Conservation (phyloP, 2,329 filamentous ascomycete genomes). For the Phaeomoniella chlamydospora region DNA sequence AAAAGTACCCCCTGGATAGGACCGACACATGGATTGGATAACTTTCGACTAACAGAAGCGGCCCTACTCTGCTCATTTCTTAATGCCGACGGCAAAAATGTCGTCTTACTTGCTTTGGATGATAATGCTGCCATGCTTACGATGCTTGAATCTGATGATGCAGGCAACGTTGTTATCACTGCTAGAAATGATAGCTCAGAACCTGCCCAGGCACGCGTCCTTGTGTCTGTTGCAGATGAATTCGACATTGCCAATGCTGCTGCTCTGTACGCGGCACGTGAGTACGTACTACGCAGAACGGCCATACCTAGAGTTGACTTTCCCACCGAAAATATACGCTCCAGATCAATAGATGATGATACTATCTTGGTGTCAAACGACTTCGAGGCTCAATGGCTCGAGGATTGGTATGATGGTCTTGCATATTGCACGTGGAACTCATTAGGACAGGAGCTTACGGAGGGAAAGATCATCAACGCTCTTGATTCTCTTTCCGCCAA, state of each 20-base stretch:
- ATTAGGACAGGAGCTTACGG: constrained; percentile 68
- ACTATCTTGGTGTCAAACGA: constrained; percentile 16
- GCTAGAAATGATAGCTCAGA: constrained; percentile 55
- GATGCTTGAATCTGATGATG: constrained; percentile 48
- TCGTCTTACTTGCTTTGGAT: constrained; percentile 67
- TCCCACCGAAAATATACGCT: constrained; percentile 7
- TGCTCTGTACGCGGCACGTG: constrained; percentile 76
- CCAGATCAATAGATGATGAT: constrained; percentile 11
- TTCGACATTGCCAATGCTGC: constrained; percentile 68
- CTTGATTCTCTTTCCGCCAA: constrained; percentile 56
- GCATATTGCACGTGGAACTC: constrained; percentile 97
- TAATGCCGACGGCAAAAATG: constrained; percentile 52
- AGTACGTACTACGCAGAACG: constrained; percentile 31
- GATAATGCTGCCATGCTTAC: constrained; percentile 57
- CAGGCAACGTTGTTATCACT: constrained; percentile 54
- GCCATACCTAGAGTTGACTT: constrained; percentile 12
- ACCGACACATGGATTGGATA: constrained; percentile 62
- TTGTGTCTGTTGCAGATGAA: constrained; percentile 56
- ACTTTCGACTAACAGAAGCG: constrained; percentile 60
- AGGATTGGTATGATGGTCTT: constrained; percentile 83
- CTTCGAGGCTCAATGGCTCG: constrained; percentile 45
- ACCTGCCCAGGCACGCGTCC: constrained; percentile 42
- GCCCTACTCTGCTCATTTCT: constrained; percentile 68
- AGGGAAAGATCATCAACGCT: constrained; percentile 63
- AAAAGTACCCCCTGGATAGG: constrained; percentile 68